These are phyloP conservation scores for Pharnaceum exiguum DNA, from an alignment of 148 eudicot genomes.

Conservation along the genomic window DNA sequence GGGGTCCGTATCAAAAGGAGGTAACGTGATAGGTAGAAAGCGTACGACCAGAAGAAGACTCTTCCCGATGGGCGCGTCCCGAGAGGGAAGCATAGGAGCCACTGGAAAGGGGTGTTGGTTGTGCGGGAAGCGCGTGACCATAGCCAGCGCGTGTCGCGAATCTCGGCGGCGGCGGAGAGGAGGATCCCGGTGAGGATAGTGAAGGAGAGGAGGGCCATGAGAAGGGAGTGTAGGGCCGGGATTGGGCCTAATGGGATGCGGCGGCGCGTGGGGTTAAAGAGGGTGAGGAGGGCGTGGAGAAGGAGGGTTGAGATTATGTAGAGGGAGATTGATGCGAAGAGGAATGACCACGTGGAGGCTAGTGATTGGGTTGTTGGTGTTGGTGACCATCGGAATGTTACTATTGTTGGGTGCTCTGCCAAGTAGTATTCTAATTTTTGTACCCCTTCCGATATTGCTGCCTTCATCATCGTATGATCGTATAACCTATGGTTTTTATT, in stretches of 20 bases:
- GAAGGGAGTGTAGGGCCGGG: conserved; percentile 68
- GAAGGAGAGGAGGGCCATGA: conserved; percentile 60
- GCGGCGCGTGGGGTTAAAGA: conserved; percentile 28
- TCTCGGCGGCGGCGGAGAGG: conserved; percentile 71
- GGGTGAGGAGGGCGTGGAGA: conserved; percentile 40
- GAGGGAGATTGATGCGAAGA: conserved; percentile 45
- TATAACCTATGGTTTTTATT: neutral
- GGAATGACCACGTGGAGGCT: conserved; percentile 83
- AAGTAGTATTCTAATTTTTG: conserved; percentile 27
- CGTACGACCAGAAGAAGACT: conserved; percentile 93
- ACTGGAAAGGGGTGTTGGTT: conserved; percentile 64
- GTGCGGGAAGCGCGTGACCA: too few relatives aligned
- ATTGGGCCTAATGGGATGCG: conserved; percentile 62
- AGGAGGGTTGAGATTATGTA: conserved; percentile 32
- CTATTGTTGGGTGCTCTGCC: conserved; percentile 62
- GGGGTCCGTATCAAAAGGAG: conserved; percentile 50
- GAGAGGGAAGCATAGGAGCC: conserved; percentile 90
- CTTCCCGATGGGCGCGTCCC: conserved; percentile 90
- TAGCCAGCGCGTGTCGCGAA: conserved; percentile 83
- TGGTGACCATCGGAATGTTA: conserved; percentile 76
- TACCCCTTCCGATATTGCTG: neutral
- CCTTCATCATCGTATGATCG: neutral
- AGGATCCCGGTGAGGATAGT: conserved; percentile 63
- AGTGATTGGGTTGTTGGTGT: conserved; percentile 53
- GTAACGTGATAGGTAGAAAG: conserved; percentile 72